Evolutionary conservation across 129 eudicot species (phyloP), one percentile per base, ranked within the genome.

Genomic region (Chrysanthemum makinoi): DNA sequence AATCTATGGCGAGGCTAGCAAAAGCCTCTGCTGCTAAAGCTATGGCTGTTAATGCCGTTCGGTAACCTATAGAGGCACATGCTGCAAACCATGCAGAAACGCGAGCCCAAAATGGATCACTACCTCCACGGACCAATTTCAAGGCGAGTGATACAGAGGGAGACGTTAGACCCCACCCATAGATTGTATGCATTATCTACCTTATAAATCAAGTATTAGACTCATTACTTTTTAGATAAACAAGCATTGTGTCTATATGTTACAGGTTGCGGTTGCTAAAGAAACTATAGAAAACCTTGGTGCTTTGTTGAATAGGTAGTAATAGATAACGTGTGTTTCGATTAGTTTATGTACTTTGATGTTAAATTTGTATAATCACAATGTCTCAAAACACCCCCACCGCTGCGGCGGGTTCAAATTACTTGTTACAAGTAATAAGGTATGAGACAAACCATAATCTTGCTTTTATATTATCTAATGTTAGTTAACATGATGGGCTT

Each of bases 251-350:
- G 20, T 69, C 69, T 22, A 4, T 73, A 65, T 75, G 30, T 7
- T 72, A 77, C 88, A 89, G 98, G 98, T 94, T 52, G 98, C 89
- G 46, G 96, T 94, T 65, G 98, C 98, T n/a, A n/a, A n/a, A n/a
- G n/a, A n/a, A n/a, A n/a, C n/a, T n/a, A 58, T 89, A 33, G 96
- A 96, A 76, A 89, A 81, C 82, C 83, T 94, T 55, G 98, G 98
- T 68, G 96, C 92, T 46, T 85, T 94, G 87, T 86, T 94, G 5
- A 79, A 96, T 28, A 22, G 24, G 1, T 22, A 22, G 24, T 22
- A 22, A n/a, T n/a, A n/a, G n/a, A n/a, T n/a, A n/a, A n/a, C n/a
- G n/a, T n/a, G n/a, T 22, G 24, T 22, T 0, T 22, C 1, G 24
- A 22, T 22, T 22, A n/a, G n/a, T n/a, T n/a, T n/a, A n/a, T n/a